Evolutionary conservation across 805 yeast species (phyloP).

Genomic region (Candida sithepensis): DNA sequence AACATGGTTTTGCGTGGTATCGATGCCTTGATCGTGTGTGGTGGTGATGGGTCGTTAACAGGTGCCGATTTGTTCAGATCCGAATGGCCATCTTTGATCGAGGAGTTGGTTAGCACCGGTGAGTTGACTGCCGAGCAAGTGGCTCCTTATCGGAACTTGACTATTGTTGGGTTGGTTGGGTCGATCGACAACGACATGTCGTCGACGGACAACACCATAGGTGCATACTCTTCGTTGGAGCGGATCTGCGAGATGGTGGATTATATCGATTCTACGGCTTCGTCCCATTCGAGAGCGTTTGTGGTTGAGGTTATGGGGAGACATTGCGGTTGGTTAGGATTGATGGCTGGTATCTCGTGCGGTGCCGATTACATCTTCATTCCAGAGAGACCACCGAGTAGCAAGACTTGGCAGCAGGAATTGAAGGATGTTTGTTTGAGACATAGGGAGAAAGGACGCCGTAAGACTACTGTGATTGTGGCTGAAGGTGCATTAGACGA

Average conservation of each 20-base stretch:
- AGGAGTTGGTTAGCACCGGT: constrained; percentile 59
- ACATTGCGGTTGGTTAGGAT: constrained; percentile 98
- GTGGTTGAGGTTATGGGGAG: constrained; percentile 99
- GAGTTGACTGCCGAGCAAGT: constrained; percentile 57
- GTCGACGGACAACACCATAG: constrained; percentile 92
- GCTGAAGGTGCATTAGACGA: constrained; percentile 96
- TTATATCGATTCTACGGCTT: constrained; percentile 96
- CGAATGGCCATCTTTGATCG: constrained; percentile 89
- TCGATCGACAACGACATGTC: constrained; percentile 99
- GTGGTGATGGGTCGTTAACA: constrained; percentile 98
- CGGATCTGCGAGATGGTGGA: constrained; percentile 93
- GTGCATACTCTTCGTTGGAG: constrained; percentile 90
- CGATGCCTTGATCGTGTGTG: constrained; percentile 93
- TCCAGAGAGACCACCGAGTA: constrained; percentile 81
- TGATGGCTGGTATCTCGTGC: constrained; percentile 96
- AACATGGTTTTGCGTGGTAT: constrained; percentile 85
- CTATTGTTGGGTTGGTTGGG: constrained; percentile 92
- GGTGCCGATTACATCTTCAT: constrained; percentile 93
- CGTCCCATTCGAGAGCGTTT: constrained; percentile 95
- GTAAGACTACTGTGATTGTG: constrained; percentile 93
- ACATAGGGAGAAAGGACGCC: constrained; percentile 83
- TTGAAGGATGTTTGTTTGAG: constrained; percentile 70
- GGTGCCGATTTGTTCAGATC: constrained; percentile 94
- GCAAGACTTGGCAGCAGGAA: constrained; percentile 74
- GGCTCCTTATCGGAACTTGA: constrained; percentile 63